Evolutionary conservation across 2,329 filamentous ascomycete genomes (phyloP), one percentile per base, ranked within the genome.

Genomic region (Fusarium sp.): DNA sequence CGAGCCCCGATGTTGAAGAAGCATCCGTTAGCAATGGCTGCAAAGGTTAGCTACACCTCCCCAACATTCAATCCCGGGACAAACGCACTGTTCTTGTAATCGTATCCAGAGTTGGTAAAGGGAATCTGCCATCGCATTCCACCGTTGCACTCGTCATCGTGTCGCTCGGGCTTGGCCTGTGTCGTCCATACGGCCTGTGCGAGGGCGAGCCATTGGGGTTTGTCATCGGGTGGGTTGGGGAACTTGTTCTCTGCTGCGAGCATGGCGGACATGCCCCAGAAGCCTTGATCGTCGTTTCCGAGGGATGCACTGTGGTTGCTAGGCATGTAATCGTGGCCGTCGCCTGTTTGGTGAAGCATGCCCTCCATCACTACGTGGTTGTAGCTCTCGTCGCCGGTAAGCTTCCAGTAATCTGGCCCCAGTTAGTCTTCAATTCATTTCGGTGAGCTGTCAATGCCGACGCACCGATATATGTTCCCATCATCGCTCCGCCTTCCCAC

Each of bases 61-160:
- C 2, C 36, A 10, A 1, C 8, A 3, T 11, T 24, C 3, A 48
- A 22, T 20, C 8, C 20, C 12, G 4, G 5, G 20, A 11, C 41
- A n/a, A 34, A 80, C 82, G 38, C 80, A 87, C 85, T 87, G 78
- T 91, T 91, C 81, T 91, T 96, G 85, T 95, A 95, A 78, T 91
- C 88, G 81, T 93, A 96, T 30, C 94, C 94, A 36, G 85, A 87
- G 78, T 95, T 94, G 74, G 92, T 91, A 3, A 89, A 85, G 64
- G 91, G 93, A 68, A 96, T 92, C 84, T 96, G 93, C 92, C 93
- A 94, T 76, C 92, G 86, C 75, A 95, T 79, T 15, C 93, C 93
- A 73, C 93, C 93, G 28, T 86, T 85, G 77, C 93, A 95, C 5
- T 85, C 86, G 1, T 85, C 80, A 11, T 86, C 88, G 78, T 94